Conservation (phyloP, 208 protist species). For the Leishmania mexicana region DNA sequence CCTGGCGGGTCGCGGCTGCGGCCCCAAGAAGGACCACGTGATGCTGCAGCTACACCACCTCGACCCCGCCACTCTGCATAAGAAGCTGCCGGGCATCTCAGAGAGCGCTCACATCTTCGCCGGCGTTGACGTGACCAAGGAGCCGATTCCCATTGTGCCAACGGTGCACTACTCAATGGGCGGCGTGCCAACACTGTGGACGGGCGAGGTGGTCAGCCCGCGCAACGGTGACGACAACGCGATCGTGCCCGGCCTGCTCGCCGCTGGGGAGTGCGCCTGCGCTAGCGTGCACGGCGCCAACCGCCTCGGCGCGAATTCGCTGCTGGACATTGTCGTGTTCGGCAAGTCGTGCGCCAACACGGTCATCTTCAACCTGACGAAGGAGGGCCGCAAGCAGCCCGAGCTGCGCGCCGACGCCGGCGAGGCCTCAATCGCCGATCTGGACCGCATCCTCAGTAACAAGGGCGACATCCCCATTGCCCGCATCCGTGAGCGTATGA, state of each 20-base stretch:
- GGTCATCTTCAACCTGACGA: constrained; percentile 93
- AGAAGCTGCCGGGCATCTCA: constrained; percentile 98
- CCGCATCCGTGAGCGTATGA: constrained; percentile 96
- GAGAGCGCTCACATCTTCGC: constrained; percentile 99
- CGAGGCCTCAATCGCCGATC: constrained; percentile 94
- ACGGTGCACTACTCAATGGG: constrained; percentile 99
- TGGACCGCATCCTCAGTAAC: constrained; percentile 96
- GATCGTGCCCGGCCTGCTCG: constrained; percentile 97
- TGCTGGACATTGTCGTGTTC: constrained; percentile 99
- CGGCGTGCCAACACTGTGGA: constrained; percentile 92
- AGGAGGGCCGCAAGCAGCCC: constrained; percentile 88
- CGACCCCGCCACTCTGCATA: constrained; percentile 93
- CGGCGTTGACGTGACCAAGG: constrained; percentile 99
- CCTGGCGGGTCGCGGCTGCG: constrained; percentile 91
- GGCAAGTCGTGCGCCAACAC: constrained; percentile 96
- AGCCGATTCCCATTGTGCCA: constrained; percentile 99
- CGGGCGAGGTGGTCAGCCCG: constrained; percentile 90
- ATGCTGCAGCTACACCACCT: constrained; percentile 98
- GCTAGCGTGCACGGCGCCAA: constrained; percentile 99
- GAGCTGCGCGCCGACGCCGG: constrained; percentile 88
- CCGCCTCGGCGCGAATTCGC: constrained; percentile 98
- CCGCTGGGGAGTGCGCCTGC: constrained; percentile 98
- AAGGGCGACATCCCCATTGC: constrained; percentile 93
- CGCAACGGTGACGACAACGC: constrained; percentile 91
- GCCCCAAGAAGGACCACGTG: constrained; percentile 97